Conservation (phyloP, 768 basidiomycete genomes). For the Hemileccinum impolitum region DNA sequence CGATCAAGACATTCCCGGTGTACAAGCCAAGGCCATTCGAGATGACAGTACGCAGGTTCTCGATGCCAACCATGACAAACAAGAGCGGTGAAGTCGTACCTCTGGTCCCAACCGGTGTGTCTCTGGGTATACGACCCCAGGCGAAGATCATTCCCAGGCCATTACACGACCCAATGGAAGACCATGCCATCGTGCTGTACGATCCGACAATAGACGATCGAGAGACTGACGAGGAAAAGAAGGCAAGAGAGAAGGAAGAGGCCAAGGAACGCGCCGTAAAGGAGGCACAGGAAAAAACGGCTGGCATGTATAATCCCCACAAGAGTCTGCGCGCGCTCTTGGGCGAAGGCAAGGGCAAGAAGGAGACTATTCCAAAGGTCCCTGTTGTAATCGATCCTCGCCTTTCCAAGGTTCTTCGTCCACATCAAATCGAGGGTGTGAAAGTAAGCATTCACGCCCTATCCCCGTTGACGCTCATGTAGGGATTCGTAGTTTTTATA, state of each 20-base stretch:
- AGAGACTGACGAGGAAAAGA: slow-evolving; percentile 84
- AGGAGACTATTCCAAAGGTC: slow-evolving; percentile 69
- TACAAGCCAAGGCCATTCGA: slow-evolving; percentile 80
- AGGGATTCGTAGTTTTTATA: slow-evolving; percentile 77
- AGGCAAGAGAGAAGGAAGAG: slow-evolving; percentile 71
- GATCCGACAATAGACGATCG: slow-evolving; percentile 94
- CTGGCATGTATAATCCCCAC: slow-evolving; percentile 82
- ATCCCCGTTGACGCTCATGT: not conserved
- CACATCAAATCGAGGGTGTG: slow-evolving; percentile 98
- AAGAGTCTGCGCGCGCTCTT: slow-evolving; percentile 81
- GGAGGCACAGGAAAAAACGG: slow-evolving; percentile 67
- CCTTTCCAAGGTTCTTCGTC: slow-evolving; percentile 82
- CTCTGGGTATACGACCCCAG: slow-evolving; percentile 83
- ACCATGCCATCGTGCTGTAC: slow-evolving; percentile 95
- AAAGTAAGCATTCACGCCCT: slow-evolving; percentile 54
- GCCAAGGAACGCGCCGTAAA: slow-evolving; percentile 58
- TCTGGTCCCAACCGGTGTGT: slow-evolving; percentile 57
- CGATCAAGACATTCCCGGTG: slow-evolving; percentile 69
- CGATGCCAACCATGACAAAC: slow-evolving; percentile 76
- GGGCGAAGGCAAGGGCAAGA: slow-evolving; percentile 68
- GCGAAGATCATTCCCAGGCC: slow-evolving; percentile 83
- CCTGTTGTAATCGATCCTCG: slow-evolving; percentile 96
- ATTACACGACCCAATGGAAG: slow-evolving; percentile 95
- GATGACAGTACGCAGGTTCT: slow-evolving; percentile 61
- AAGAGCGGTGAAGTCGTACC: slow-evolving; percentile 63